These are phyloP conservation scores for Flaveria floridana DNA, from an alignment of 140 eudicot genomes.

Conservation along the genomic window DNA sequence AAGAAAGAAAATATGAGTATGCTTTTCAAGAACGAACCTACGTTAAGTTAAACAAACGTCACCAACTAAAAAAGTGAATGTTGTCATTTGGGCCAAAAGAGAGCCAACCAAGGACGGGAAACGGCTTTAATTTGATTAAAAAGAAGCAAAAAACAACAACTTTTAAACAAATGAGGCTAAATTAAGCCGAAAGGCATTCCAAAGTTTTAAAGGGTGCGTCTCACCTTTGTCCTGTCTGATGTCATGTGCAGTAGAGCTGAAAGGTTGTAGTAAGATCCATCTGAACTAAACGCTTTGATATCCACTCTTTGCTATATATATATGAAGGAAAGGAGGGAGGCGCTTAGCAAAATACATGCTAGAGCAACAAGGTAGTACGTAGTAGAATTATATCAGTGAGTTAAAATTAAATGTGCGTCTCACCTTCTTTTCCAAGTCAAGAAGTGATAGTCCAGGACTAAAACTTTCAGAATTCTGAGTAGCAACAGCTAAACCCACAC, in stretches of 20 bases:
- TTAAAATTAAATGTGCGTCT: conserved; percentile 6
- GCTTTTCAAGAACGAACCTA: conserved; percentile 8
- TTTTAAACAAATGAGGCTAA: conserved; percentile 12
- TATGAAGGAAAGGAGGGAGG: conserved; percentile 20
- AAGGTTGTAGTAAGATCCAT: conserved; percentile 92
- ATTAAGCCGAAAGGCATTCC: conserved; percentile 8
- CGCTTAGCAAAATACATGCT: conserved; percentile 21
- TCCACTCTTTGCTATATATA: conserved; percentile 86
- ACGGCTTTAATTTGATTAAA: neutral
- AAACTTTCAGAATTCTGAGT: conserved; percentile 65
- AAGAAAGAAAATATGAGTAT: conserved; percentile 10
- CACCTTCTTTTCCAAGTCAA: conserved; percentile 97
- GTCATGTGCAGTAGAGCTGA: conserved; percentile 84
- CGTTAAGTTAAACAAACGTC: neutral
- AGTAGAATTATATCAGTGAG: neutral
- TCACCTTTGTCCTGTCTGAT: conserved; percentile 97
- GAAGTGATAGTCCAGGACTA: conserved; percentile 81
- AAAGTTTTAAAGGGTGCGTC: conserved; percentile 6
- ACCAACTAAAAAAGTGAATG: neutral
- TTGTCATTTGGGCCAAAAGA: neutral
- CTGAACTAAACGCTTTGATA: conserved; percentile 73
- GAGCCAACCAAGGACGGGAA: neutral
- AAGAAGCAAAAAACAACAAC: neutral
- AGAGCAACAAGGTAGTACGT: conserved; percentile 10
- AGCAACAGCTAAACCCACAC: conserved; percentile 92